A percentile compares a stretch with the other conserved stretches of the same genome.
Evolutionary conservation across 1,284 basidiomycete genomes (phyloP).

Genomic region (Boletus smithii): DNA sequence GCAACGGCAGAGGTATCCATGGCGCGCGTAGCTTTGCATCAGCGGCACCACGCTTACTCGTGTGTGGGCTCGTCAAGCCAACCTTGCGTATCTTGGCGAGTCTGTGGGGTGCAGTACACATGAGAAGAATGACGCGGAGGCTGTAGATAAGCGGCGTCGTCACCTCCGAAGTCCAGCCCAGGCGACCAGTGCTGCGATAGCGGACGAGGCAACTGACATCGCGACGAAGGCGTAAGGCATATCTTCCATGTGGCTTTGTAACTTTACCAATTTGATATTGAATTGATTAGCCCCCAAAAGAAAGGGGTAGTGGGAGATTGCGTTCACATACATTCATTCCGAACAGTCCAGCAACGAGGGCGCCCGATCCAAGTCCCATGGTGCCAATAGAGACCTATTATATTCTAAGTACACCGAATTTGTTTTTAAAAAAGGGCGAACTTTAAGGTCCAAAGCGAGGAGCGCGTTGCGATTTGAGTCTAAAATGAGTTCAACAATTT

Average conservation of each 20-base stretch:
- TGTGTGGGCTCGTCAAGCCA: slow-evolving; percentile 47
- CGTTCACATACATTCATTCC: slow-evolving; percentile 85
- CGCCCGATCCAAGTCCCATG: slow-evolving; percentile 89
- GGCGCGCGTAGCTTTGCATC: slow-evolving; percentile 36
- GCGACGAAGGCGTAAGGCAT: slow-evolving; percentile 64
- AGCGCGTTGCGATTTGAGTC: slow-evolving; percentile 95
- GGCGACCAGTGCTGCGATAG: slow-evolving; percentile 54
- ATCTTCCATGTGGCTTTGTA: slow-evolving; percentile 68
- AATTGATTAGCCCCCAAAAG: slow-evolving; percentile 22
- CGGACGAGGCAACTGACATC: slow-evolving; percentile 55
- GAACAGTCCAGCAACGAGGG: slow-evolving; percentile 88
- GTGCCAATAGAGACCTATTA: slow-evolving; percentile 86
- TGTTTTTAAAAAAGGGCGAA: slow-evolving; percentile 29
- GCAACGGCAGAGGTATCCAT: slow-evolving; percentile 58
- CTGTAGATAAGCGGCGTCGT: slow-evolving; percentile 16
- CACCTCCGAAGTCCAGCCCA: slow-evolving; percentile 63
- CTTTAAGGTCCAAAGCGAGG: slow-evolving; percentile 88
- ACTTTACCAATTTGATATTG: slow-evolving; percentile 39
- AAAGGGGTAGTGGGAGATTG: slow-evolving; percentile 18
- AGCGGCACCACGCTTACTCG: slow-evolving; percentile 12
- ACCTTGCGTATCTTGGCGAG: slow-evolving; percentile 49
- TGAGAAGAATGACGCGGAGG: slow-evolving; percentile 9
- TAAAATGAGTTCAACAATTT: slow-evolving; percentile 95
- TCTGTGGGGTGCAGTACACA: slow-evolving; percentile 27
- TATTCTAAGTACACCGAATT: slow-evolving; percentile 5